Evolutionary conservation across 805 yeast species (phyloP), one percentile per base, ranked within the genome.

Genomic region (Priceomyces castillae): DNA sequence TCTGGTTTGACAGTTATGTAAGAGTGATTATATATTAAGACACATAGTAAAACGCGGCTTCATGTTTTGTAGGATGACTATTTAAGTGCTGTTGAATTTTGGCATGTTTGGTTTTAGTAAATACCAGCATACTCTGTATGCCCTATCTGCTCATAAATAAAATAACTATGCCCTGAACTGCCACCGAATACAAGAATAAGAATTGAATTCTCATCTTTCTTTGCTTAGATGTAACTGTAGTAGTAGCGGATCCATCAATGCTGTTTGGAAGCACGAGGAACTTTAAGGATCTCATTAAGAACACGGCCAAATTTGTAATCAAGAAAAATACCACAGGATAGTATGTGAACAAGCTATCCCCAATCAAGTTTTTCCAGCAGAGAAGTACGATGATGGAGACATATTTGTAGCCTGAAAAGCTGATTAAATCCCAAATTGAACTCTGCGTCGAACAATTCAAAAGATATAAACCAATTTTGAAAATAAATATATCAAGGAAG

Each of bases 321-420:
- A 71, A 53, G 19, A 73, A 48, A 19, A 62, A 59, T 44, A 55
- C 62, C 45, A 51, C 54, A 1, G 58, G 54, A 52, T 74, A 76
- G 50, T 73, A 67, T 12, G 55, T 40, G 35, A 61, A 40, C 59
- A 68, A 61, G 15, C 64, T 59, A 30, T 53, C 50, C 2, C 67
- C 65, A 34, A 71, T 67, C 37, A 74, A 57, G 49, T 72, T 73
- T 49, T 79, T 82, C 52, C 78, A 59, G 34, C 82, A 59, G 52
- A 84, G 65, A 41, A 79, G 69, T n/a, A 77, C 60, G 14, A 83
- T 76, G 48, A 85, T 73, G 7, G 96, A 88, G 31, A 95, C 89
- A 59, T 89, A 95, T 63, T 94, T 94, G 74, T 94, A 95, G 30
- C 98, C 97, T 40, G 90, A 83, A 66, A 88, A 94, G 47, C 96